A percentile compares a stretch with the other conserved stretches of the same genome.
Conservation (phyloP, 106 monocot genomes). For the Posidonia australis region DNA sequence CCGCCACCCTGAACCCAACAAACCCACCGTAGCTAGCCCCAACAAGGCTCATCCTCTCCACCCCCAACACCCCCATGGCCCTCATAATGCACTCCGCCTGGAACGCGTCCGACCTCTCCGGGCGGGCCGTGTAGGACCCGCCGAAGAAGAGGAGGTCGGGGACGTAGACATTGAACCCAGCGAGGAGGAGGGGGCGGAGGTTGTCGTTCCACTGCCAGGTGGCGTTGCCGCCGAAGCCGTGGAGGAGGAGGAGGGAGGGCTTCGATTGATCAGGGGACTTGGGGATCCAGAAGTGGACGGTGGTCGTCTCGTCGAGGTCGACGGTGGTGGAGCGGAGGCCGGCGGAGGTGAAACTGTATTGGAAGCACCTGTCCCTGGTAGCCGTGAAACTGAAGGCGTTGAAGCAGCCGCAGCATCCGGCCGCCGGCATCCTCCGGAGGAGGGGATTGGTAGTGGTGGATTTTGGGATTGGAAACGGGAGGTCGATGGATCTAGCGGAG, state of each 20-base stretch:
- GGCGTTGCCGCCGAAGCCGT: slow-evolving; percentile 52
- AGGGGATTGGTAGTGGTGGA: no score
- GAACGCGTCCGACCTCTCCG: slow-evolving; percentile 55
- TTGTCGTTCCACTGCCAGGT: slow-evolving; percentile 45
- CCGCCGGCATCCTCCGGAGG: no score
- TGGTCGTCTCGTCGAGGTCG: slow-evolving; percentile 25
- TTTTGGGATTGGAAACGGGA: no score
- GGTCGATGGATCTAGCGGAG: no score
- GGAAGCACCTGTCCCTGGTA: slow-evolving; percentile 44
- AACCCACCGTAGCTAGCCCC: slow-evolving; percentile 84
- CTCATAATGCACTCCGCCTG: slow-evolving; percentile 52
- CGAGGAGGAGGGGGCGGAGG: slow-evolving; percentile 32
- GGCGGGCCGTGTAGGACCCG: slow-evolving; percentile 28
- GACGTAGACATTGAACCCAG: slow-evolving; percentile 23
- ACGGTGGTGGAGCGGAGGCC: slow-evolving; percentile 36
- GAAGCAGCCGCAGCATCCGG: no score
- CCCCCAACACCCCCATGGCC: slow-evolving; percentile 37
- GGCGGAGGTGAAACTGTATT: slow-evolving; percentile 37
- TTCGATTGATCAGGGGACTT: background rate
- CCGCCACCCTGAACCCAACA: slow-evolving; percentile 69
- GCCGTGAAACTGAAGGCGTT: slow-evolving; percentile 33
- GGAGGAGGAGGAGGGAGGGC: slow-evolving; percentile 22
- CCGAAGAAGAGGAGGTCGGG: slow-evolving; percentile 78
- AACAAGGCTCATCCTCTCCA: slow-evolving; percentile 23
- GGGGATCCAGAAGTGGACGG: background rate